Evolutionary conservation across 1,284 basidiomycete species (phyloP).

Genomic region (Puccinia horiana): DNA sequence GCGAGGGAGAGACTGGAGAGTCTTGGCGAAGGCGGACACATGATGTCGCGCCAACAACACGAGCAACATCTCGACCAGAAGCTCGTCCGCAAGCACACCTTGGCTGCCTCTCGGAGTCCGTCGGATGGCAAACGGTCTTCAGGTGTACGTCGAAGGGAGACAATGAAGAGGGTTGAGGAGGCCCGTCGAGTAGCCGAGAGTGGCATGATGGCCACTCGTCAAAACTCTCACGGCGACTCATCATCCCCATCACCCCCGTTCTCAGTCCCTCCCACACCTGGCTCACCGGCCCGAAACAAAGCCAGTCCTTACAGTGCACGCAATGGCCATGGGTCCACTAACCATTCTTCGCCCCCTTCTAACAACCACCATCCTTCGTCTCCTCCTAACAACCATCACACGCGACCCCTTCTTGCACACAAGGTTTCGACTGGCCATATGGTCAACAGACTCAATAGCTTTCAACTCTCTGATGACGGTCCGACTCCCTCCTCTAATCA

Average conservation of each 20-base stretch:
- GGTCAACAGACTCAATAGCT: constrained; percentile 1
- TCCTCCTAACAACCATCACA: neutral
- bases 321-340: neutral
- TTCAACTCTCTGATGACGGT: constrained; percentile 26
- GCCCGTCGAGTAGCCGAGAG: constrained; percentile 5
- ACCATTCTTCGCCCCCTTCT: neutral
- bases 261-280: neutral
- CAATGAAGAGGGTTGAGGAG: constrained; percentile 29
- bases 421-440: neutral
- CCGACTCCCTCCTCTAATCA: neutral
- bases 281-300: neutral
- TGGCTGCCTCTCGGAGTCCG: constrained; percentile 62
- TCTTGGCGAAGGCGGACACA: constrained; percentile 66
- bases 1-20: constrained; percentile 74
- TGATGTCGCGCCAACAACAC: constrained; percentile 76
- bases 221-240: neutral
- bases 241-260: neutral
- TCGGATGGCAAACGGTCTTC: neutral
- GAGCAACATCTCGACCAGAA: constrained; percentile 74
- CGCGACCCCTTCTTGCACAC: neutral
- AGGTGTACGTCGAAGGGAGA: constrained; percentile 8
- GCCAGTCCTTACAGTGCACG: neutral
- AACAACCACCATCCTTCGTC: neutral
- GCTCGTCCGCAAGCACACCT: constrained; percentile 78
- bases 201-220: neutral